Base-by-base conservation (phyloP, 371 early-diverging fungal species). In the Conidiobolus incongruus region DNA sequence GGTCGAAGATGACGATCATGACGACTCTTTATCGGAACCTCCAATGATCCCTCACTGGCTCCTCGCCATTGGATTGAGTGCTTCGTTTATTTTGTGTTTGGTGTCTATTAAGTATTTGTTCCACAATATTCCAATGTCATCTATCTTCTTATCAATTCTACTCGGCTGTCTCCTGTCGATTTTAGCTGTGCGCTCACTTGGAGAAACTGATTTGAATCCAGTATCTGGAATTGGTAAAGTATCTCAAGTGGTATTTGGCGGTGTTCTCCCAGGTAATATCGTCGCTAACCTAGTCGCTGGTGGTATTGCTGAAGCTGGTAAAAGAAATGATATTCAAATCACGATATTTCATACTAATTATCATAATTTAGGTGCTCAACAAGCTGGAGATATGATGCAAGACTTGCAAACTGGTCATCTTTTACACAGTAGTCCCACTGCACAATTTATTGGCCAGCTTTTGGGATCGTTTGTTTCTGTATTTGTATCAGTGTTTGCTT, bases 381-480 rank as follows among this genome's bases (percentile, higher is more conserved):
- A 55, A 30, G 57, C 56, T 10, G 66, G 80, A 40, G 86, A 85
- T 48, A 63, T 88, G 49, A 82, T 88, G 75, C 81, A 81, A 56
- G 88, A 88, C 56, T 57, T 88, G 28, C 84, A 85, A 50, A 85
- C 89, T 3, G 89, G 82, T 0, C 79, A 85, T 52, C 46, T 85
- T 10, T 55, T 88, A 20, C 65, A 68, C 21, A 85, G 86, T 1
- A 74, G 80, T 0, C 89, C 89, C 1, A 69, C 74, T 44, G 76
- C 85, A 0, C 86, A 85, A 55, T 85, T 88, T 54, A 72, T 66
- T 46, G 89, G 76, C 0, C 89, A 88, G 50, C 52, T 81, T 60
- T 66, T 84, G 34, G 86, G 85, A 0, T 78, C 81, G 8, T 54
- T 82, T 21, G 65, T 75, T 29, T 77, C 72, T 24, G 70, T 70